phyloP scores from a whole-genome alignment of 2,329 filamentous ascomycete genomes.

The Xylariaceae sp. region DNA sequence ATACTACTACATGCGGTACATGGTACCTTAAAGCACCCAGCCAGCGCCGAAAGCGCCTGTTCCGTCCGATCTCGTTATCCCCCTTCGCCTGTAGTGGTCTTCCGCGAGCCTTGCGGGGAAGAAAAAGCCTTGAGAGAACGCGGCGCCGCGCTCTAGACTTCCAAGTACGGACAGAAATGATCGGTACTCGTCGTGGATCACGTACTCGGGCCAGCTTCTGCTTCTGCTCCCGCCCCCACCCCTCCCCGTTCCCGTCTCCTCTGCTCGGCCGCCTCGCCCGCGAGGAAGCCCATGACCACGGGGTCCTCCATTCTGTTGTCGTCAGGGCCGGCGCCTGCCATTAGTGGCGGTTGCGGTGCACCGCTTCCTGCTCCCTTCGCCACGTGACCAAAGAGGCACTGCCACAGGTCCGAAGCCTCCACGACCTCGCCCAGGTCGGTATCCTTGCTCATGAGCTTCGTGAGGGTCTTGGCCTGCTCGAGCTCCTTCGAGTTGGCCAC shows the following conservation, averaged over 20 bases:
- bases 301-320: slow-evolving; percentile 25
- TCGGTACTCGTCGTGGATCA: too few relatives aligned
- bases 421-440: slow-evolving; percentile 73
- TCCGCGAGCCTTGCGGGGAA: too few relatives aligned
- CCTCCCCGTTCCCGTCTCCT: slow-evolving; percentile 23
- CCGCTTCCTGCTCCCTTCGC: slow-evolving; percentile 19
- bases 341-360: neutral
- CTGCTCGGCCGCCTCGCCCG: slow-evolving; percentile 36
- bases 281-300: slow-evolving; percentile 34
- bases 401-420: slow-evolving; percentile 72
- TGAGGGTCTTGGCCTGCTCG: slow-evolving; percentile 62
- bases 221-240: slow-evolving; percentile 1
- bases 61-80: too few relatives aligned
- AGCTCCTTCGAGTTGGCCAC: slow-evolving; percentile 79
- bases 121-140: too few relatives aligned
- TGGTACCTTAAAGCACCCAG: too few relatives aligned
- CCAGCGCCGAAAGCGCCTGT: too few relatives aligned
- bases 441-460: slow-evolving; percentile 62
- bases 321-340: slow-evolving; percentile 1
- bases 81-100: too few relatives aligned
- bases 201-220: slow-evolving; percentile 2
- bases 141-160: too few relatives aligned
- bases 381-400: slow-evolving; percentile 69
- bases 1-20: too few relatives aligned
- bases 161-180: too few relatives aligned